Evolutionary conservation across 106 monocot species (phyloP).

Genomic region (Apostasia ramifera): DNA sequence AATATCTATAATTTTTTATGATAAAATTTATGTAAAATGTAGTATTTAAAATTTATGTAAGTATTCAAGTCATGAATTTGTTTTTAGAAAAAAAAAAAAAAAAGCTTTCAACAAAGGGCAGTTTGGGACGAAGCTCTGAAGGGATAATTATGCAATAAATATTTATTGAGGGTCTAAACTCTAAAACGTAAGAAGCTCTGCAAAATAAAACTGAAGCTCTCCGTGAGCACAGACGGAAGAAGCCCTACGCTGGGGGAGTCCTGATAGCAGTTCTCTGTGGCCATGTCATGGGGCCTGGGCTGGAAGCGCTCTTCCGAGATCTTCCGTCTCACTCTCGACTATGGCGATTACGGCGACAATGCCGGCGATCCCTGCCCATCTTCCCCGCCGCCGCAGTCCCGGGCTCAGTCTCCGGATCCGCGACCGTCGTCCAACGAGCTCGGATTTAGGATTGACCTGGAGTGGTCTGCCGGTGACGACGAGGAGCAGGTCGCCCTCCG

Average conservation of each 20-base stretch:
- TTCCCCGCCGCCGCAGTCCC: constrained; percentile 4
- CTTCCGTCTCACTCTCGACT: constrained; percentile 81
- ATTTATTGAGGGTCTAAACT: too few relatives aligned
- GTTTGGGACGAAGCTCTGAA: too few relatives aligned
- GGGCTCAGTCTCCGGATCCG: not conserved
- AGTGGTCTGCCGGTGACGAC: constrained; percentile 89
- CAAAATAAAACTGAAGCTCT: too few relatives aligned
- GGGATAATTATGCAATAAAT: too few relatives aligned
- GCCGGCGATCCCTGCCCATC: not conserved
- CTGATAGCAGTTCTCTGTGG: not conserved
- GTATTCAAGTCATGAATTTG: too few relatives aligned
- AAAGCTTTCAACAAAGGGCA: too few relatives aligned
- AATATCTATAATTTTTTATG: too few relatives aligned
- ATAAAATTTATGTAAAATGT: too few relatives aligned
- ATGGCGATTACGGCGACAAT: constrained; percentile 37
- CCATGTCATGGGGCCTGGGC: constrained; percentile 94
- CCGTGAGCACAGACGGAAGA: too few relatives aligned
- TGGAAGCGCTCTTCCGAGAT: constrained; percentile 94
- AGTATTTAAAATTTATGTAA: too few relatives aligned
- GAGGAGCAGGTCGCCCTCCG: constrained; percentile 96
- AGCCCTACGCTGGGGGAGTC: not conserved
- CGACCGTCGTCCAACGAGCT: constrained; percentile 19
- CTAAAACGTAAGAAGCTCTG: too few relatives aligned
- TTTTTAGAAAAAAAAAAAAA: too few relatives aligned
- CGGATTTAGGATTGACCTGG: constrained; percentile 84